phyloP scores from a whole-genome alignment of 2,329 filamentous ascomycete species.

The Sclerotinia subarctica region DNA sequence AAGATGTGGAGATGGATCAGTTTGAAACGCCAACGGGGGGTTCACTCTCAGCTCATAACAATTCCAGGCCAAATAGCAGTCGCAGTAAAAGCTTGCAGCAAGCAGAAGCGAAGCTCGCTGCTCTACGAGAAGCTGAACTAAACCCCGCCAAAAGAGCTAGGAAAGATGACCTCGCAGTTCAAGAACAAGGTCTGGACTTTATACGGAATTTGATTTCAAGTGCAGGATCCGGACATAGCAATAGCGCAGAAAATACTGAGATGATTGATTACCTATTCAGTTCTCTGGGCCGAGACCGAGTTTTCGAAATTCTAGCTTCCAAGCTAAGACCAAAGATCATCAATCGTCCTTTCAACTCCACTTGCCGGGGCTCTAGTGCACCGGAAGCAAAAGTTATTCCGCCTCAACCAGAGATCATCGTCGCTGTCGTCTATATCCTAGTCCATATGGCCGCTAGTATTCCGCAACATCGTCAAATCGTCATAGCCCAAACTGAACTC shows the following conservation, averaged over 20 bases:
- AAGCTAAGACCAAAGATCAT: constrained; percentile 67
- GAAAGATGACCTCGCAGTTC: constrained; percentile 77
- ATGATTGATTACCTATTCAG: constrained; percentile 86
- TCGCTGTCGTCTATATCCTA: constrained; percentile 75
- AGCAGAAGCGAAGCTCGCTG: constrained; percentile 49
- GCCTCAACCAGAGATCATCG: constrained; percentile 67
- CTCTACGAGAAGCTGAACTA: constrained; percentile 62
- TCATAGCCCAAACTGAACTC: constrained; percentile 74
- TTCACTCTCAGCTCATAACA: constrained; percentile 26
- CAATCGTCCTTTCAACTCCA: constrained; percentile 45
- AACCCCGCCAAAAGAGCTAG: constrained; percentile 65
- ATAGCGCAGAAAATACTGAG: constrained; percentile 52
- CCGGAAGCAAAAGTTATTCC: constrained; percentile 51
- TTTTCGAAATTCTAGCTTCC: constrained; percentile 77
- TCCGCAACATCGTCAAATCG: constrained; percentile 71
- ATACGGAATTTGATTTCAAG: constrained; percentile 82
- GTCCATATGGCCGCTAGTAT: constrained; percentile 84
- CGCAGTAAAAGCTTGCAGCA: constrained; percentile 44
- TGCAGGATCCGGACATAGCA: constrained; percentile 46
- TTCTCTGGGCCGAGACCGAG: constrained; percentile 68
- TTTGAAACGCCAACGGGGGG: constrained; percentile 40
- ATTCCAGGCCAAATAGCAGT: constrained; percentile 33
- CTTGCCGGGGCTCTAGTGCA: constrained; percentile 43
- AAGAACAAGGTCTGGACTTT: constrained; percentile 87
- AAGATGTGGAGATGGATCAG: constrained; percentile 56